Conservation (phyloP, 2,329 filamentous ascomycete genomes). For the Parastagonospora avenae region DNA sequence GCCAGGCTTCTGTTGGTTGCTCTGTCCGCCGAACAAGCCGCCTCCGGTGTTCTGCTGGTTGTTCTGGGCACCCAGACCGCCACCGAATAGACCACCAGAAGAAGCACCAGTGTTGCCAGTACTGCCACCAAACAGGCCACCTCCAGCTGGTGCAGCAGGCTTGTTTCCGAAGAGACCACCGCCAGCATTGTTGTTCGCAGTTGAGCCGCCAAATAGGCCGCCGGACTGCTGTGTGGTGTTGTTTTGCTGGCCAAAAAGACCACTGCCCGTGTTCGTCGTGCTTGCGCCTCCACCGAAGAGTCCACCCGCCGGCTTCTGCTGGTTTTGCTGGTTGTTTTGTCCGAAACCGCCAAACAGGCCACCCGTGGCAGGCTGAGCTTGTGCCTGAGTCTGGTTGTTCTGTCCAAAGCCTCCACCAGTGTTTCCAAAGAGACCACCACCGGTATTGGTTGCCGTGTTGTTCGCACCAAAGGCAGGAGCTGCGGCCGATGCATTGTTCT, state of each 20-base stretch:
- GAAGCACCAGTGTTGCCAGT: constrained; percentile 21
- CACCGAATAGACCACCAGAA: constrained; percentile 41
- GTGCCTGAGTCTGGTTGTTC: constrained; percentile 32
- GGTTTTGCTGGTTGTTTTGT: constrained; percentile 41
- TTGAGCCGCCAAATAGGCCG: constrained; percentile 58
- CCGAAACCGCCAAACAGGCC: constrained; percentile 35
- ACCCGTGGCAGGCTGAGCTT: constrained; percentile 9
- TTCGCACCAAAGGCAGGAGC: constrained; percentile 35
- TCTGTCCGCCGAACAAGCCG: constrained; percentile 46
- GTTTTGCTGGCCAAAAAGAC: constrained; percentile 57
- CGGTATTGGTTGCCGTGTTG: constrained; percentile 32
- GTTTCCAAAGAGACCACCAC: constrained; percentile 36
- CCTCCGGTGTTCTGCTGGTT: constrained; percentile 36
- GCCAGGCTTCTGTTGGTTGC: constrained; percentile 52
- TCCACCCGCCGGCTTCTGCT: constrained; percentile 45
- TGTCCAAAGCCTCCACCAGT: constrained; percentile 38
- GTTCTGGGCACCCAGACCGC: constrained; percentile 37
- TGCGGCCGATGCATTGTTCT: constrained; percentile 31
- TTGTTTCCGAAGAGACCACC: constrained; percentile 50
- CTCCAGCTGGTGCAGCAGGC: constrained; percentile 19
- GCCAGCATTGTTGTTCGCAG: constrained; percentile 42
- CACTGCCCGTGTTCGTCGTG: constrained; percentile 47
- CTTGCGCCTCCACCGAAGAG: constrained; percentile 41
- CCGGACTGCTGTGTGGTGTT: constrained; percentile 30
- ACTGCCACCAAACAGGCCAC: constrained; percentile 37